Conservation (phyloP, 1,284 basidiomycete species). For the Malassezia psittaci region DNA sequence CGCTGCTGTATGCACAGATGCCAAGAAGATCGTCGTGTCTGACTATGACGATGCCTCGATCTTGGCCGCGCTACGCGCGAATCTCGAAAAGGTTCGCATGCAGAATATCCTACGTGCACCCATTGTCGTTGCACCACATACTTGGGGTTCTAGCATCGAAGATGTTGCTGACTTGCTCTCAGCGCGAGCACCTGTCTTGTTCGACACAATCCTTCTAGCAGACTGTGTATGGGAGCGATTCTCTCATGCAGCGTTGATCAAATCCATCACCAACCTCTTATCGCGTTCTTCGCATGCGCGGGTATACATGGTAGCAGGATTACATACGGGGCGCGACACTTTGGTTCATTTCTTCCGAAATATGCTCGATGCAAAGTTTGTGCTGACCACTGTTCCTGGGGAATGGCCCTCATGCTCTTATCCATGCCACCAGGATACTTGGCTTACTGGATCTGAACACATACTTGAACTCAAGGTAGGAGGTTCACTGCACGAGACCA, state of each 20-base stretch:
- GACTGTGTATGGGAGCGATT: conserved; percentile 45
- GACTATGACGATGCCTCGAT: conserved; percentile 41
- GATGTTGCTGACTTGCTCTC: conserved; percentile 36
- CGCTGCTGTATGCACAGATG: conserved; percentile 18
- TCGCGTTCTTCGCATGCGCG: conserved; percentile 15
- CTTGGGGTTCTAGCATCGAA: conserved; percentile 34
- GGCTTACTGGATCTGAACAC: conserved; percentile 13
- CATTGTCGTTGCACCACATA: conserved; percentile 29
- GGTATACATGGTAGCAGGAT: conserved; percentile 37
- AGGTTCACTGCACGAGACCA: conserved; percentile 4
- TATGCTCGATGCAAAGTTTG: conserved; percentile 23
- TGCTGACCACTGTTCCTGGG: conserved; percentile 19
- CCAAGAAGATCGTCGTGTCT: conserved; percentile 25
- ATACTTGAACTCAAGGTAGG: conserved; percentile 32
- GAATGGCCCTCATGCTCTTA: conserved; percentile 15
- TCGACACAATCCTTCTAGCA: conserved; percentile 36
- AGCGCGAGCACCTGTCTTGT: conserved; percentile 1
- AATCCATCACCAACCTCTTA: conserved; percentile 24
- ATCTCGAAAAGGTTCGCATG: conserved; percentile 21
- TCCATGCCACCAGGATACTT: neutral
- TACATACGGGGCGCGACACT: conserved; percentile 40
- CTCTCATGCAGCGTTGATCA: conserved; percentile 35
- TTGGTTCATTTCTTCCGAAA: conserved; percentile 32
- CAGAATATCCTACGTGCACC: neutral
- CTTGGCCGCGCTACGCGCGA: conserved; percentile 32